Evolutionary conservation across 352 stramenopile genomes (phyloP), one percentile per base, ranked within the genome.

Genomic region (Globisporangium viniferum): DNA sequence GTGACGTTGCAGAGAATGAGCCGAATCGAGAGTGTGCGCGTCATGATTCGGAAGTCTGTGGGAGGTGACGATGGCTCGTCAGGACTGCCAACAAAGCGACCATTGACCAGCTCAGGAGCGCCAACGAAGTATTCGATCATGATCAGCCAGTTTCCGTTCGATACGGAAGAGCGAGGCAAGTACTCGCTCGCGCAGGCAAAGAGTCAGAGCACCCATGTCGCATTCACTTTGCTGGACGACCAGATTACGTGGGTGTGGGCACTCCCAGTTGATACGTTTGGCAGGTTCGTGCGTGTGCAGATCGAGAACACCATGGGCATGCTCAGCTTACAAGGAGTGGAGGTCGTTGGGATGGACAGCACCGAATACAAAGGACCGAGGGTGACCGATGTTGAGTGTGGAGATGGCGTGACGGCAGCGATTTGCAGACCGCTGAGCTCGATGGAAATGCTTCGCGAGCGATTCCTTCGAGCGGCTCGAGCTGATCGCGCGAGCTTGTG

Each of bases 121-220:
- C 15, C 56, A 9, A 56, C 73, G 3, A 88, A 86, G 53, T 89
- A 84, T 36, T 62, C 70, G 1, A 61, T 92, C 20, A 60, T 90
- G 51, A 77, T 92, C 39, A 89, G 82, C 27, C 73, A 84, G 35
- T 71, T 73, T 14, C 74, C 73, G 9, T 94, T 93, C 44, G 84
- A 90, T n/a, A 63, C 66, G 0, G 81, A 92, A 22, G 72, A 85
- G 35, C 80, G 77, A 14, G 86, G 86, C 20, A 92, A 90, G 57
- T 85, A 90, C 57, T 73, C 82, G 7, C 78, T 93, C 0, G 68
- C 78, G 0, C 76, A 79, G 36, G 75, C 84, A 2, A 88, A 81
- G 65, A 62, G 64, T 1, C 78, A 89, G 10, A 92, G 84, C 59
- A 72, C 82, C 15, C 75, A 83, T 54, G 76, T 67, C 1, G 76